Base-by-base conservation (phyloP, 352 stramenopile species). In the Blastocystis sp. region DNA sequence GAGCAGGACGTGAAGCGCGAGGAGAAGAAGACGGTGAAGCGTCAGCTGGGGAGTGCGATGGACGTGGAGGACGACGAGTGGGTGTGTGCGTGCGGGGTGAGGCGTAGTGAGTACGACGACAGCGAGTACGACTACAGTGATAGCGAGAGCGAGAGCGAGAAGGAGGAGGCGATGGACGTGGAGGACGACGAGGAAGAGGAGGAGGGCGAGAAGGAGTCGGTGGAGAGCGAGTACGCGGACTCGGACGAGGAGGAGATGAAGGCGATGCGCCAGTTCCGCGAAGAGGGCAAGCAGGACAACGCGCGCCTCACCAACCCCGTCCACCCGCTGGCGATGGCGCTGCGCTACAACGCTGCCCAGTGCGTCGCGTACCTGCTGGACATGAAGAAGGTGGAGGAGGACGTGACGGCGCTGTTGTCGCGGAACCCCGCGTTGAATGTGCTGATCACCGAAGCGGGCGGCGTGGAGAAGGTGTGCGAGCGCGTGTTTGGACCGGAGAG, bases 241-340 rank as follows among this genome's bases (percentile, higher is more conserved):
- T 85, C 74, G 55, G 74, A 85, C 41, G 74, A 85, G 26, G 74
- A 85, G 74, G 74, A 85, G 31, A 85, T 85, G 74, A 29, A 41
- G 31, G 41, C 74, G 1, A 55, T 85, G 45, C 45, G 33, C 24
- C 74, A 85, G 60, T 85, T 85, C 74, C 31, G 55, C 21, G 24
- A 41, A 9, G 74, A 67, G 41, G 74, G 74, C 31, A 85, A 85
- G 51, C 35, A 85, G 24, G 41, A 29, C 19, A 59, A 67, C 16
- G 51, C n/a, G n/a, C 31, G 12, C 24, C 74, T 51, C 12, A 12
- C 19, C 21, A 85, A 85, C 66, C 26, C 41, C 12, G 29, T 69
- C 26, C 45, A 67, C 33, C 74, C 74, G 10, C 21, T 85, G 3
- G 50, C 70, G 59, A 3, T 85, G 10, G 51, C 74, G 19, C 13